Evolutionary conservation across 208 protist species (phyloP).

Genomic region (Lotmaria passim): DNA sequence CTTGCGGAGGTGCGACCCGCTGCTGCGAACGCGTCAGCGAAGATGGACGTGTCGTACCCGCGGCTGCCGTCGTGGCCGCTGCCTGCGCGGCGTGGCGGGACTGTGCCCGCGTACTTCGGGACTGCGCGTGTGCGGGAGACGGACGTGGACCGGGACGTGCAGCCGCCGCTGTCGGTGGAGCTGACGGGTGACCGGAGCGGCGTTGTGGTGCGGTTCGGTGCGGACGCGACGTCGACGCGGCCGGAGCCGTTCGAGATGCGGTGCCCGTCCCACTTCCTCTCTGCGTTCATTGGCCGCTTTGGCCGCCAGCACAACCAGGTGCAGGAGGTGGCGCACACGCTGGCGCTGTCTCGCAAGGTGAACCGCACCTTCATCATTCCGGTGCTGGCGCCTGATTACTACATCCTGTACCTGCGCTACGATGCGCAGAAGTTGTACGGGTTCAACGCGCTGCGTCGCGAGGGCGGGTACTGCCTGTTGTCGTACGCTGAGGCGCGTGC

Average conservation of each 20-base stretch:
- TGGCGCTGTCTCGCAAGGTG: slow-evolving; percentile 3
- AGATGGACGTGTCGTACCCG: slow-evolving; percentile 10
- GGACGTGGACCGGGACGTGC: slow-evolving; percentile 18
- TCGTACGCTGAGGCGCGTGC: slow-evolving; percentile 20
- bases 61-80: slow-evolving; percentile 24
- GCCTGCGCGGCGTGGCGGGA: not conserved
- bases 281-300: slow-evolving; percentile 18
- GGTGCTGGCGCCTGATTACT: not conserved
- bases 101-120: slow-evolving; percentile 15
- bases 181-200: not conserved
- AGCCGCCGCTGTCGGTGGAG: slow-evolving; percentile 6
- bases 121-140: slow-evolving; percentile 8
- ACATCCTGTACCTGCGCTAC: slow-evolving; percentile 2
- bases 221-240: not conserved
- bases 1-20: slow-evolving; percentile 6
- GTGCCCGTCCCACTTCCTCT: slow-evolving; percentile 20
- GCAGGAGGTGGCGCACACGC: slow-evolving; percentile 19
- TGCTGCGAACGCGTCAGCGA: not conserved
- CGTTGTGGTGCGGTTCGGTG: slow-evolving; percentile 7
- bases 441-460: slow-evolving; percentile 24
- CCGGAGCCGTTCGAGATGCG: slow-evolving; percentile 1
- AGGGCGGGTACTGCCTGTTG: slow-evolving; percentile 17
- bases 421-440: slow-evolving; percentile 18
- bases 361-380: slow-evolving; percentile 22
- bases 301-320: slow-evolving; percentile 27